Evolutionary conservation across 2,329 filamentous ascomycete genomes (phyloP).

Genomic region (Ilyonectria sp.): DNA sequence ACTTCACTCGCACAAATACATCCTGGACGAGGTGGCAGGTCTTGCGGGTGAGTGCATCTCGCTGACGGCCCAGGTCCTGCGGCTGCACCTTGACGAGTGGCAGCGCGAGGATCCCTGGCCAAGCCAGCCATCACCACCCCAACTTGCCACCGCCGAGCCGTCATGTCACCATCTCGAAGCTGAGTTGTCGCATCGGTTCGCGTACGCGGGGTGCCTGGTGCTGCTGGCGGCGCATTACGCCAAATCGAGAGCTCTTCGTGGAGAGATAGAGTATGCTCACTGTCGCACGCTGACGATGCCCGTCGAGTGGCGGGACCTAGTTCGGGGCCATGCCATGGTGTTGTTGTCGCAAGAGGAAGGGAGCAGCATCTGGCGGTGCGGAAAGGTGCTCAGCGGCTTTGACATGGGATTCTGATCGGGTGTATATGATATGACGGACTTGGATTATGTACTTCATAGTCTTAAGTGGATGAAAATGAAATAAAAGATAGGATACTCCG

Average conservation of each 20-base stretch:
- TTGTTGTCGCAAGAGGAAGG: neutral
- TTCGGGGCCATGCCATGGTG: neutral
- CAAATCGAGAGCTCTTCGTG: neutral
- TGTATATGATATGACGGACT: too few species aligned
- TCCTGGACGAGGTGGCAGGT: slow-evolving; percentile 1
- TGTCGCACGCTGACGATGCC: neutral
- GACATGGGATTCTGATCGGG: neutral
- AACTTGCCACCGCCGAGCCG: neutral
- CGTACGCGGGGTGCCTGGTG: neutral
- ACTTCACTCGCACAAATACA: neutral
- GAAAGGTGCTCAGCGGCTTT: slow-evolving; percentile 1
- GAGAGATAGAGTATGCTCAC: neutral
- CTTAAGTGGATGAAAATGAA: too few species aligned
- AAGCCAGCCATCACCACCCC: neutral
- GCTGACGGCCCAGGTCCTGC: neutral
- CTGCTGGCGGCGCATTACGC: slow-evolving; percentile 2
- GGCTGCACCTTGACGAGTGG: neutral
- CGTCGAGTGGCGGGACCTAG: neutral
- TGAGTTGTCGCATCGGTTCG: slow-evolving; percentile 8
- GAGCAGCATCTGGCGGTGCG: slow-evolving; percentile 5
- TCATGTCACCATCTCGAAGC: slow-evolving; percentile 10
- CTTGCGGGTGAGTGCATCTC: slow-evolving; percentile 9
- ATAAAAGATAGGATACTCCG: too few species aligned
- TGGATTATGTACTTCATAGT: too few species aligned
- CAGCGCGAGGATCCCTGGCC: neutral